phyloP scores from a whole-genome alignment of 805 yeast species.

The Candida sithepensis region DNA sequence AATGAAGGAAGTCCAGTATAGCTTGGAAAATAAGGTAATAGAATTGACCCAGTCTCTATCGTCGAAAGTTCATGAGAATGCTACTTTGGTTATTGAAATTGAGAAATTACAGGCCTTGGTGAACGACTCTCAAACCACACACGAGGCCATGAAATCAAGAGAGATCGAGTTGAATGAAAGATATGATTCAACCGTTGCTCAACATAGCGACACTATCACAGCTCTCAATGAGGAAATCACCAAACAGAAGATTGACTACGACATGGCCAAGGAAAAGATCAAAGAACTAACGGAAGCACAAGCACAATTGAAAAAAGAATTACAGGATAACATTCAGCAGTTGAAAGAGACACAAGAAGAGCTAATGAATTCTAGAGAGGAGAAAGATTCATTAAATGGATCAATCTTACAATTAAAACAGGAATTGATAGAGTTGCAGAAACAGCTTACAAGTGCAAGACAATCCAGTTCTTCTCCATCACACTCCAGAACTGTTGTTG shows the following conservation, averaged over 20 bases:
- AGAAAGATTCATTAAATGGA: slow-evolving; percentile 62
- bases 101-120: slow-evolving; percentile 48
- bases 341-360: slow-evolving; percentile 58
- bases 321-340: slow-evolving; percentile 57
- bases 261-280: slow-evolving; percentile 55
- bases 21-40: slow-evolving; percentile 95
- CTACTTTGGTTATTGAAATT: slow-evolving; percentile 61
- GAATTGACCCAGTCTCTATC: slow-evolving; percentile 86
- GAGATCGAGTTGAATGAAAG: slow-evolving; percentile 50
- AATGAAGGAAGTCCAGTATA: slow-evolving; percentile 86
- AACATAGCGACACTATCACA: slow-evolving; percentile 47
- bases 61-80: slow-evolving; percentile 76
- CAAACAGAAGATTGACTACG: slow-evolving; percentile 51
- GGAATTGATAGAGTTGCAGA: slow-evolving; percentile 34
- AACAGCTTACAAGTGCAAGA: slow-evolving; percentile 23
- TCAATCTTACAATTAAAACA: slow-evolving; percentile 53
- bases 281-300: slow-evolving; percentile 60
- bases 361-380: slow-evolving; percentile 54
- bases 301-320: slow-evolving; percentile 59
- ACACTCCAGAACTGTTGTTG: slow-evolving; percentile 9
- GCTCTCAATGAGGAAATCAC: slow-evolving; percentile 53
- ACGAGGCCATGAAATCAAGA: slow-evolving; percentile 50
- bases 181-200: slow-evolving; percentile 40
- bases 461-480: slow-evolving; percentile 14
- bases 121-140: slow-evolving; percentile 50